Conservation (phyloP, 495 filamentous ascomycete genomes). For the Penicillium roqueforti region DNA sequence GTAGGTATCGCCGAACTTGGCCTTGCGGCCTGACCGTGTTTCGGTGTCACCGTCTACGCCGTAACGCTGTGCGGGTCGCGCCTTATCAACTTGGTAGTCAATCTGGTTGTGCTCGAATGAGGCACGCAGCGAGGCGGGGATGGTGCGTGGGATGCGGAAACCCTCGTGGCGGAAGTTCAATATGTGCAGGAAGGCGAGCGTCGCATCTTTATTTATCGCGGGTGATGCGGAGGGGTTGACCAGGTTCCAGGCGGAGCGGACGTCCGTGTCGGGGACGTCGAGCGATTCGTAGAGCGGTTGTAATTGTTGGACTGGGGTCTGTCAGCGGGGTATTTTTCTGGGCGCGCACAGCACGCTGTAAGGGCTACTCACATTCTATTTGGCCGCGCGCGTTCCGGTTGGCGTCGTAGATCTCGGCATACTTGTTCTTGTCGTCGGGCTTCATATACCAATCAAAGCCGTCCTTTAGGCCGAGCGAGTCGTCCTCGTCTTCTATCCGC, state of each 20-base stretch:
- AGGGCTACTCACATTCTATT: conserved; percentile 60
- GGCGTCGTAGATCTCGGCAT: conserved; percentile 91
- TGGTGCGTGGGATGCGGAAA: conserved; percentile 87
- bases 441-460: conserved; percentile 99
- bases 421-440: conserved; percentile 81
- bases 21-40: conserved; percentile 79
- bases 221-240: conserved; percentile 79
- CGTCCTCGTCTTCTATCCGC: conserved; percentile 68
- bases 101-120: conserved; percentile 93
- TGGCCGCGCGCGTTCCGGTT: conserved; percentile 82
- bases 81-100: conserved; percentile 85
- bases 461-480: conserved; percentile 79
- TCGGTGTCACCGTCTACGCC: conserved; percentile 64
- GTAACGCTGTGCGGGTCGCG: conserved; percentile 60
- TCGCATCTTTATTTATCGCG: conserved; percentile 89
- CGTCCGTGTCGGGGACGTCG: conserved; percentile 92
- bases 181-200: conserved; percentile 91
- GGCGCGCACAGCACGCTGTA: background rate
- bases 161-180: conserved; percentile 93
- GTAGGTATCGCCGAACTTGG: conserved; percentile 96
- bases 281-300: conserved; percentile 83
- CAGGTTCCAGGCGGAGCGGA: conserved; percentile 92
- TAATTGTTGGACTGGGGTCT: conserved; percentile 63
- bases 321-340: conserved; percentile 5
- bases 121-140: conserved; percentile 82